Conservation (phyloP, 140 eudicot genomes). For the Senecio squalidus region DNA sequence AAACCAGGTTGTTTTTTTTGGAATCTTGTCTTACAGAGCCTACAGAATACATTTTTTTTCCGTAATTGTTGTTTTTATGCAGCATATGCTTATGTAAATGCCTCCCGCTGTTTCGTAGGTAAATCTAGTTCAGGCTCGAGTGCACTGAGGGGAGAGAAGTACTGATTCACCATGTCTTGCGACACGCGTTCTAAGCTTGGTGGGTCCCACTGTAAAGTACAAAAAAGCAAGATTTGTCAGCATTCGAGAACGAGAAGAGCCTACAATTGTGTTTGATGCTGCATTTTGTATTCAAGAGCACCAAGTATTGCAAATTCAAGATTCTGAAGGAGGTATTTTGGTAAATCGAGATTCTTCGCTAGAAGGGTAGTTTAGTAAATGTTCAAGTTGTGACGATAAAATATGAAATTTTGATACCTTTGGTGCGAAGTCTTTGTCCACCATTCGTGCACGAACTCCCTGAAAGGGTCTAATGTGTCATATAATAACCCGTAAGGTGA, state of each 20-base stretch:
- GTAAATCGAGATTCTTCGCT: not conserved
- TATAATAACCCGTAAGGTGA: not conserved
- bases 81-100: conserved; percentile 33
- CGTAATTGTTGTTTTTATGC: not conserved
- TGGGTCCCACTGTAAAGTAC: conserved; percentile 76
- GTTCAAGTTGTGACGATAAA: not conserved
- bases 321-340: not conserved
- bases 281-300: not conserved
- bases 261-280: not conserved
- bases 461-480: conserved; percentile 11
- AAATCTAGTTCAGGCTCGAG: conserved; percentile 70
- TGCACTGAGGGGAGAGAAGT: conserved; percentile 52
- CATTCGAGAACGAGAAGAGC: not conserved
- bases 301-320: not conserved
- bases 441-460: conserved; percentile 87
- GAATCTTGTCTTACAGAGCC: not conserved
- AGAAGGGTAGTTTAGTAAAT: conserved; percentile 3
- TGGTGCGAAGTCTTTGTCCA: conserved; percentile 75
- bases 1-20: too few relatives aligned
- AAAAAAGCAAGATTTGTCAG: not conserved
- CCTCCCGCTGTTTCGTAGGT: conserved; percentile 56
- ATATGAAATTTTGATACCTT: conserved; percentile 45
- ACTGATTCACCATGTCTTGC: conserved; percentile 76
- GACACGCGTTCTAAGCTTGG: conserved; percentile 69
- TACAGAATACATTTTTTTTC: not conserved